Conservation (phyloP, 2,329 filamentous ascomycete species). For the Cladosporium cucumerinum region DNA sequence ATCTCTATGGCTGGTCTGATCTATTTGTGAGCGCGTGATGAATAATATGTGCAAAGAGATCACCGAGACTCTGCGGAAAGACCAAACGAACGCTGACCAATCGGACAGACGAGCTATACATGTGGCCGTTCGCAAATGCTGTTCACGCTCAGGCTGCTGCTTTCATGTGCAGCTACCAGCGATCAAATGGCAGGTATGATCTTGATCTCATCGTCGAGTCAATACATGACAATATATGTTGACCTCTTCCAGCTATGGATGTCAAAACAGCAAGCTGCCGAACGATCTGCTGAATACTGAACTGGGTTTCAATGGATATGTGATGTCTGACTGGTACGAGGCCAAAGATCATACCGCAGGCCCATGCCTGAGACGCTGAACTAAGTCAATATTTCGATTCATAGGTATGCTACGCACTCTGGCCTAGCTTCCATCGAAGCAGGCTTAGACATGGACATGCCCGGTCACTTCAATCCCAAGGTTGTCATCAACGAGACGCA, state of each 20-base stretch:
- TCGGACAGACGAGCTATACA: slow-evolving; percentile 23
- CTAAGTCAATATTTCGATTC: background rate
- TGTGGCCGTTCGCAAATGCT: slow-evolving; percentile 25
- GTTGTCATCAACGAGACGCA: slow-evolving; percentile 25
- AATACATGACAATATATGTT: background rate
- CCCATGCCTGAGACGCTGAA: slow-evolving; percentile 55
- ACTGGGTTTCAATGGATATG: slow-evolving; percentile 66
- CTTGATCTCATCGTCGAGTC: no score
- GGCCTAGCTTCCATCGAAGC: slow-evolving; percentile 58
- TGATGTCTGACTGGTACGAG: slow-evolving; percentile 52
- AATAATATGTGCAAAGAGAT: background rate
- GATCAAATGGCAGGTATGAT: slow-evolving; percentile 57
- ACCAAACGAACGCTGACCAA: background rate
- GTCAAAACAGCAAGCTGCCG: slow-evolving; percentile 59
- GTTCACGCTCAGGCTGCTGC: slow-evolving; percentile 20
- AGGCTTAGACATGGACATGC: slow-evolving; percentile 66
- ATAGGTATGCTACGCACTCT: slow-evolving; percentile 59
- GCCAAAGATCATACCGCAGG: no score
- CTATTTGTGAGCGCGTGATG: background rate
- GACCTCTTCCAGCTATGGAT: slow-evolving; percentile 44
- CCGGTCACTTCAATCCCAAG: slow-evolving; percentile 54
- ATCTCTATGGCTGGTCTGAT: background rate
- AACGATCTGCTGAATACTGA: slow-evolving; percentile 70
- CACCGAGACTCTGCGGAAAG: no score
- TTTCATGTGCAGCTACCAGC: slow-evolving; percentile 36